Evolutionary conservation across 1,139 yeast species (phyloP), one percentile per base, ranked within the genome.

Genomic region (Sugiyamaella xylanicola): DNA sequence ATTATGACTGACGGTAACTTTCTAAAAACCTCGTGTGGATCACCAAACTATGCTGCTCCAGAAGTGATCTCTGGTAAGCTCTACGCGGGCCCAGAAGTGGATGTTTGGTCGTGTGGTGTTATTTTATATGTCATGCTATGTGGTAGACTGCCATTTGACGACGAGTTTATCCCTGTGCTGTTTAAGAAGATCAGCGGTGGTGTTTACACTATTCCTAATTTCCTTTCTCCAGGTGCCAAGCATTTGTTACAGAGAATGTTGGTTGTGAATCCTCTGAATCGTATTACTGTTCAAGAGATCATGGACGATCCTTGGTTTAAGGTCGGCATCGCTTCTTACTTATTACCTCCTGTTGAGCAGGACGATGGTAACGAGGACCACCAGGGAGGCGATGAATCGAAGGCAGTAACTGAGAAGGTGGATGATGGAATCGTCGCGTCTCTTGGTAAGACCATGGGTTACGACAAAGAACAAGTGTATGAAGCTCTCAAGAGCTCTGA

Each of bases 1-100:
- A 92, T 93, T 63, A 93, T 93, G 98, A 92, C 97, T 7, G 99
- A 93, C 73, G 99, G 99, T 57, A 93, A 93, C 70, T 93, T 93
- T 68, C 79, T 93, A 68, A 93, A 92, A 70, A 93, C 99, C 1
- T 84, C 93, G 67, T 93, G 99, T 76, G 99, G 99, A 1, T 88
- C 96, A 13, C 98, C 99, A 53, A 92, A 93, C 69, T 93, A 93
- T 69, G 99, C 99, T 1, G 99, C 99, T 0, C 99, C 99, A 0
- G 99, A 93, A 72, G 98, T 93, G 48, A 93, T 93, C 59, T 85
- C 95, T 63, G 99, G 99, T 47, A 92, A 95, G 70, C 79, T 93
- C 57, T 93, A 93, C 68, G 99, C 98, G 1, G 99, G 99, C 3
- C 98, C 98, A 1, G 99, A 93, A 73, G 99, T 93, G 51, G 99